Conservation (phyloP, 176 grass and related monocot species). For the Rhynchospora pubera region DNA sequence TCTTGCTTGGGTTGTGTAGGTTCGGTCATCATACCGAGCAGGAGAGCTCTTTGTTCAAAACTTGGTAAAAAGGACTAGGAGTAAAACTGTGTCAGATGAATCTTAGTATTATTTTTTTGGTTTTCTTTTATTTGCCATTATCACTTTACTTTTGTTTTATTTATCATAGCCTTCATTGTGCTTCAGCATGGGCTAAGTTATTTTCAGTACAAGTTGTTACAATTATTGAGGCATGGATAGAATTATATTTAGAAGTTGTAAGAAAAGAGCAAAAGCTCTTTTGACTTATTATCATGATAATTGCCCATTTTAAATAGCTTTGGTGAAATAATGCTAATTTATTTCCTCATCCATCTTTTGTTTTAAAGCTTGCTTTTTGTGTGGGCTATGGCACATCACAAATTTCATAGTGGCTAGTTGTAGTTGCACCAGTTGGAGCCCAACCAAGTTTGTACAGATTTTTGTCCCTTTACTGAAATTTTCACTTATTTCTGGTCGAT, state of each 20-base stretch:
- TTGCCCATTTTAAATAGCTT: not conserved
- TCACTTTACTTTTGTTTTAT: not conserved
- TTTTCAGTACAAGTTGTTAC: not conserved
- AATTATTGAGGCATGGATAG: slow-evolving; percentile 9
- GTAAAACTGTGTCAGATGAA: slow-evolving; percentile 3
- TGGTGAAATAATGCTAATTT: not conserved
- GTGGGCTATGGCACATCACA: not conserved
- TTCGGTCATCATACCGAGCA: slow-evolving; percentile 86
- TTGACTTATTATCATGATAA: not conserved
- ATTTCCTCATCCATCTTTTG: not conserved
- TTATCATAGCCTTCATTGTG: not conserved
- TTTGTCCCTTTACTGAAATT: not conserved
- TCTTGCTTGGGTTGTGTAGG: slow-evolving; percentile 34
- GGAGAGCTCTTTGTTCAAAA: slow-evolving; percentile 91
- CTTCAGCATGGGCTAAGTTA: slow-evolving; percentile 6
- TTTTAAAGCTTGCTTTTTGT: not conserved
- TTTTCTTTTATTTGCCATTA: slow-evolving; percentile 2
- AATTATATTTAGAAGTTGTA: not conserved
- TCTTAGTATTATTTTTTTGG: slow-evolving; percentile 19
- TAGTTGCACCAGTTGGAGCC: not conserved
- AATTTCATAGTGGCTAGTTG: not conserved
- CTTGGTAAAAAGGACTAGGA: slow-evolving; percentile 56
- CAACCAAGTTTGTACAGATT: not conserved
- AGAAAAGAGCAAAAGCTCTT: not conserved
- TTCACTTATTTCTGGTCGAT: not conserved